Evolutionary conservation across 495 filamentous ascomycete species (phyloP).

Genomic region (Daldinia bambusicola): DNA sequence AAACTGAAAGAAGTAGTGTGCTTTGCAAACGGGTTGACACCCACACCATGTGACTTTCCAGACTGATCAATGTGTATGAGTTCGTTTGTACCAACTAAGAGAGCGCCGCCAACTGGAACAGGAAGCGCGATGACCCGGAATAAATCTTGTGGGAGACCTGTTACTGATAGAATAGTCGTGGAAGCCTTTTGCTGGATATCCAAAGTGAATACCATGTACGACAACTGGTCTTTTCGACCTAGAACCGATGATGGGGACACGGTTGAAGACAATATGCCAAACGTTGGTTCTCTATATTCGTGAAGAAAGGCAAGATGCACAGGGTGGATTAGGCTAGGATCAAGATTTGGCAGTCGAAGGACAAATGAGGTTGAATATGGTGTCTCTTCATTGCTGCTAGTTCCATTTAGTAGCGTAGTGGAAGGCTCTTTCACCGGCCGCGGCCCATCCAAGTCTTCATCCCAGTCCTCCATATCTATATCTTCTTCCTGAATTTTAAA

Average conservation of each 20-base stretch:
- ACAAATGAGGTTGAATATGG: constrained; percentile 94
- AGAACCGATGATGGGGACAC: constrained; percentile 75
- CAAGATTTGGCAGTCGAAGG: constrained; percentile 82
- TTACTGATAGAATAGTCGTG: constrained; percentile 88
- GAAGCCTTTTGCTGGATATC: constrained; percentile 94
- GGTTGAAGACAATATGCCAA: constrained; percentile 88
- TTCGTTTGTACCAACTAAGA: constrained; percentile 89
- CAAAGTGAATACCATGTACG: constrained; percentile 93
- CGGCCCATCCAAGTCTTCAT: constrained; percentile 76
- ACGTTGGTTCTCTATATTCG: constrained; percentile 97
- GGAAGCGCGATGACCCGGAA: constrained; percentile 86
- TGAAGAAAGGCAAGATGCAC: constrained; percentile 93
- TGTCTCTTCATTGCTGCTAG: constrained; percentile 67
- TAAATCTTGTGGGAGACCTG: constrained; percentile 86
- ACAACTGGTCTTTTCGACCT: constrained; percentile 83
- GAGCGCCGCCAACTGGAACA: constrained; percentile 84
- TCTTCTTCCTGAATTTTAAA: constrained; percentile 93
- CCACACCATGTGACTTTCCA: constrained; percentile 91
- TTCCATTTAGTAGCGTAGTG: constrained; percentile 62
- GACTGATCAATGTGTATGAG: constrained; percentile 96
- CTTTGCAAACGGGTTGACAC: constrained; percentile 90
- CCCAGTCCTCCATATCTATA: constrained; percentile 86
- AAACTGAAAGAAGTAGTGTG: constrained; percentile 80
- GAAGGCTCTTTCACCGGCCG: constrained; percentile 58
- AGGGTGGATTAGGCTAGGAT: constrained; percentile 85